These are phyloP conservation scores for Dactylorhiza incarnata DNA, from an alignment of 106 monocot genomes.

Conservation along the genomic window DNA sequence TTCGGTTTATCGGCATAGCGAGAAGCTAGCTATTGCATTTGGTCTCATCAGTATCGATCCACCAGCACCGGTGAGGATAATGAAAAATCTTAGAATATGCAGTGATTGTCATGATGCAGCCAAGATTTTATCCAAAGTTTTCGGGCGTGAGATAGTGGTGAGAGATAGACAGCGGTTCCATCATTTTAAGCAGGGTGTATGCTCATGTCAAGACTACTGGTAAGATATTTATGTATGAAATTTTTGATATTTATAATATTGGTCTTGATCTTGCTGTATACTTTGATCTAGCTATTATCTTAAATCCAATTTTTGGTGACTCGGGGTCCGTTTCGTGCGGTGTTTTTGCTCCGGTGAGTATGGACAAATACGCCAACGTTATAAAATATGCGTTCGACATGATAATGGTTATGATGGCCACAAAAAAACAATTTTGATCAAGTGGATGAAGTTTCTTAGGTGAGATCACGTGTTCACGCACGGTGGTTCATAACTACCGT, in stretches of 20 bases:
- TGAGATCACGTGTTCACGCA: too few species aligned
- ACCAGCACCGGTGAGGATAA: constrained; percentile 26
- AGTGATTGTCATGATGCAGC: constrained; percentile 28
- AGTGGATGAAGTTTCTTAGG: too few species aligned
- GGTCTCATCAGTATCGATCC: constrained; percentile 21
- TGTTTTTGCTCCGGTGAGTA: too few species aligned
- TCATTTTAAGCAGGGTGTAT: constrained; percentile 23
- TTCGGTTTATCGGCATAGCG: constrained; percentile 25
- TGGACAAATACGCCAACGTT: too few species aligned
- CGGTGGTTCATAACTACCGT: too few species aligned
- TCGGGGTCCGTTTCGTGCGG: too few species aligned
- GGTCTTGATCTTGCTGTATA: too few species aligned
- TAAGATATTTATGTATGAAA: not conserved
- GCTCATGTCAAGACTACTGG: constrained; percentile 24
- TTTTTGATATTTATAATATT: not conserved
- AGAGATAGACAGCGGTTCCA: constrained; percentile 32
- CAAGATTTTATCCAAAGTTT: constrained; percentile 28
- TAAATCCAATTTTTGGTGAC: too few species aligned
- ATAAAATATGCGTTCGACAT: too few species aligned
- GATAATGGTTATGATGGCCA: too few species aligned
- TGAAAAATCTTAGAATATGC: constrained; percentile 36
- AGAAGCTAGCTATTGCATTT: constrained; percentile 38
- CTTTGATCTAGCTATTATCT: too few species aligned
- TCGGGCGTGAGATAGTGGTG: constrained; percentile 26
- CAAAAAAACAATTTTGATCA: too few species aligned